These are phyloP conservation scores for Gossypium aridum DNA, from an alignment of 441 rosid genomes.

Conservation along the genomic window DNA sequence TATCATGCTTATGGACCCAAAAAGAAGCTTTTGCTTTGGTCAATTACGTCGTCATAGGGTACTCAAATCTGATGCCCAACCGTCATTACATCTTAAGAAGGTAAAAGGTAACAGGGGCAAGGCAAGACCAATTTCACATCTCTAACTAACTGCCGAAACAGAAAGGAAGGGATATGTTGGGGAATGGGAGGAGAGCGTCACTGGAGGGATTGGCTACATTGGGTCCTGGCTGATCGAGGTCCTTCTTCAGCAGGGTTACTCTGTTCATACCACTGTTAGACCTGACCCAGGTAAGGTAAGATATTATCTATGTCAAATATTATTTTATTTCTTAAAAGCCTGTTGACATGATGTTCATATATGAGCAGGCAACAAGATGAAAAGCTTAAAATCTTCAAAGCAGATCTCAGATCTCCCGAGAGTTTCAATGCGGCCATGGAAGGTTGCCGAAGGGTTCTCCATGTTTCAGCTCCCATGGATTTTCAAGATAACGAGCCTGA, in stretches of 20 bases:
- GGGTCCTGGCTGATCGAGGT: constrained; percentile 8
- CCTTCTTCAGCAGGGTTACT: constrained; percentile 6
- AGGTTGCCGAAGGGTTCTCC: constrained; percentile 27
- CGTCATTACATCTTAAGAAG: too few species aligned
- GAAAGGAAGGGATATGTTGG: too few species aligned
- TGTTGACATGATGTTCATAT: background rate
- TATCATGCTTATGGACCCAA: too few species aligned
- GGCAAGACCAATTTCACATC: too few species aligned
- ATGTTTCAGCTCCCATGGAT: constrained; percentile 32
- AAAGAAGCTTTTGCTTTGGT: too few species aligned
- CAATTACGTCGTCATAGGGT: too few species aligned
- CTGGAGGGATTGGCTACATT: background rate
- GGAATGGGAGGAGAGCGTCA: background rate
- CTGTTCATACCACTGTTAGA: constrained; percentile 19
- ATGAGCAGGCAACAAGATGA: background rate
- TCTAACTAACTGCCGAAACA: too few species aligned
- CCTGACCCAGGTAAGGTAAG: constrained; percentile 7
- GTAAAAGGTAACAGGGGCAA: too few species aligned
- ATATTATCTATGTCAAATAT: too few species aligned
- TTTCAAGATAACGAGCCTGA: background rate
- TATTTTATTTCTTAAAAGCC: background rate
- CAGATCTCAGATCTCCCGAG: constrained; percentile 15
- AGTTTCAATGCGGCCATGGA: constrained; percentile 27
- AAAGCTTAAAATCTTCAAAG: background rate
- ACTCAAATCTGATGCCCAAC: too few species aligned